Evolutionary conservation across 169 alveolate genomes (phyloP), one percentile per base, ranked within the genome.

Genomic region (Ichthyophthirius multifiliis): DNA sequence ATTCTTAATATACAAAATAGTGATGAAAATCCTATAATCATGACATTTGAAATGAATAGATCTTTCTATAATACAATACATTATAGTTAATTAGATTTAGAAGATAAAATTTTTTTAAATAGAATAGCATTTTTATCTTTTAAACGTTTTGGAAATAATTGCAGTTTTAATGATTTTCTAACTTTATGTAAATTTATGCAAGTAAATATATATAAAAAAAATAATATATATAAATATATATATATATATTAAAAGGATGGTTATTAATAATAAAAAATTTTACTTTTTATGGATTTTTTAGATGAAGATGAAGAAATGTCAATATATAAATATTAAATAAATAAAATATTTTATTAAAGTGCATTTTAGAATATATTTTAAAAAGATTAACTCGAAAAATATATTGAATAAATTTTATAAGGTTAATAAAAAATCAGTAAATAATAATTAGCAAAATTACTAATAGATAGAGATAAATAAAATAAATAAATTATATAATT

Each of bases 41-140:
- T 55, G 23, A 27, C 31, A 2, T 0, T 55, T 1, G 23, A 55
- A 55, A 39, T 27, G 31, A 20, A 18, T 4, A 55, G 71, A 23
- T 16, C 41, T 4, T 55, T 55, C 15, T 27, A 27, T n/a, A 55
- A n/a, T 0, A 20, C 31, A 18, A 10, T 55, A 55, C 23, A 16
- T 27, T 27, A 27, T 43, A 65, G 48, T 31, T 65, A 81, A 6
- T 73, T 81, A 10, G 55, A 55, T 73, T 44, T 81, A 15, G 86
- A 81, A 55, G 86, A 81, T 7, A 81, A 73, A 12, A 6, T 81
- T 15, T 81, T 76, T 47, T 48, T 81, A 62, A 81, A 81, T 81
- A 45, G 86, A 71, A 71, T 81, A 2, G 81, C 77, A n/a, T 81
- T 41, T 44, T 63, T 71, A 23, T 27, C 62, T 16, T 71, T 73